Conservation (phyloP, 345 rosid genomes). For the Lepidium aucheri region DNA sequence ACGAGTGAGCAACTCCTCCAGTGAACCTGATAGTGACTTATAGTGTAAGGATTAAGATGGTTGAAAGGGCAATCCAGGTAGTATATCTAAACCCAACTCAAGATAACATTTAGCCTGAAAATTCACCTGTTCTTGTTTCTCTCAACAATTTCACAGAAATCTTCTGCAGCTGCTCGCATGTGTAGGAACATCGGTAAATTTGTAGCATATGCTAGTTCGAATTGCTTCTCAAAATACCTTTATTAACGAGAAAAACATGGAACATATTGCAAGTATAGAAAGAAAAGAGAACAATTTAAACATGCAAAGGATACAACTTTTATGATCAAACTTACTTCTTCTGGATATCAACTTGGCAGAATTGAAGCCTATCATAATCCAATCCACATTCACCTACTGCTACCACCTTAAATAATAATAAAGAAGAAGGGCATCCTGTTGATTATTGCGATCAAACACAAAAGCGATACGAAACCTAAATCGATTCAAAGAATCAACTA, state of each 20-base stretch:
- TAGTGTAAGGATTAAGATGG: neutral
- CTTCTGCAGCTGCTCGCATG: slow-evolving; percentile 90
- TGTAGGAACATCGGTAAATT: slow-evolving; percentile 94
- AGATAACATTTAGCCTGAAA: neutral
- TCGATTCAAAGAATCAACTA: neutral
- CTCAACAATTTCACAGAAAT: slow-evolving; percentile 78
- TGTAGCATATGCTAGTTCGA: slow-evolving; percentile 79
- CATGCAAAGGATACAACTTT: neutral
- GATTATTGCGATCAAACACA: neutral
- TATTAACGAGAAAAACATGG: neutral
- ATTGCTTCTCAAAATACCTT: slow-evolving; percentile 96
- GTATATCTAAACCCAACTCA: neutral
- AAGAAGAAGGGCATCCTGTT: neutral
- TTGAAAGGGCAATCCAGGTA: neutral
- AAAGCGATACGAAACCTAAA: neutral
- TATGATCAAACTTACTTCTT: slow-evolving; percentile 52
- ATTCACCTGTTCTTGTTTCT: slow-evolving; percentile 58
- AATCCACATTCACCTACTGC: slow-evolving; percentile 97
- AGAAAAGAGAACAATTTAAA: neutral
- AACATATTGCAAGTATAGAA: neutral
- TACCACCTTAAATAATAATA: slow-evolving; percentile 47
- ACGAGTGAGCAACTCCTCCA: slow-evolving; percentile 88
- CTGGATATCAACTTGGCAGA: slow-evolving; percentile 71
- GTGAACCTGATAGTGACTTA: slow-evolving; percentile 39
- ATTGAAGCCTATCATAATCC: slow-evolving; percentile 96